Base-by-base conservation (phyloP, 2,329 filamentous ascomycete genomes). In the Pestalotiopsis sp. region DNA sequence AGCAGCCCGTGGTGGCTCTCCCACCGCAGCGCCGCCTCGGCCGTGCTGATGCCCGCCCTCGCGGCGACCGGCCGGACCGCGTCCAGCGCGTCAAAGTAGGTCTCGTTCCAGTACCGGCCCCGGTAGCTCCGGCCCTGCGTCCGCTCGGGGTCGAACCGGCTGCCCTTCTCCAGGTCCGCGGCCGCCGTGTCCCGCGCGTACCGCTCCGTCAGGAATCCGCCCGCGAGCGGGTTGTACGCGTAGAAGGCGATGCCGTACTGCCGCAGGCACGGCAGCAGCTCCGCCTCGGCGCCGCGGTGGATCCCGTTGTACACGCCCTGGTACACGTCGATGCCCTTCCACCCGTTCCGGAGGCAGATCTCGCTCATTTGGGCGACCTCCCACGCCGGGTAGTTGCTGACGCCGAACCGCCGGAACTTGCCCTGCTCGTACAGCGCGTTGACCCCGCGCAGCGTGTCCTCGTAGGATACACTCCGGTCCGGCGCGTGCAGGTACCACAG, bases 221-320 rank as follows among this genome's bases (percentile, higher is more conserved):
- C 67, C 9, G 67, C 67, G 22, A 68, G 62, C 75, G 1, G 78
- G 7, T 78, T 81, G 67, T 79, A 86, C 0, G 79, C 82, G 67
- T 80, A 81, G 65, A 84, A 85, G 0, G 78, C 72, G 1, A 85
- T 83, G 13, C 74, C 75, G 48, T 82, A 71, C 65, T 80, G 77
- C 2, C 82, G 77, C 11, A 85, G 71, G 0, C 81, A 64, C 0
- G 83, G 81, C 20, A 85, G 79, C 1, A 85, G 73, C 13, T 79
- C 76, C 39, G 76, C 75, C 67, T 86, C 84, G 5, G 74, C 76
- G 2, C 77, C 73, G 58, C 84, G 77, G 3, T 77, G 77, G 13
- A 86, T 73, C 7, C 80, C 75, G 66, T 85, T 84, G 73, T 86
- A 86, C 7, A 81, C 77, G 1, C 84, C 83, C 70, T 86, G 81